A percentile compares a stretch with the other conserved stretches of the same genome.
Evolutionary conservation across 1,284 basidiomycete species (phyloP).

Genomic region (Polyporus tsugae): DNA sequence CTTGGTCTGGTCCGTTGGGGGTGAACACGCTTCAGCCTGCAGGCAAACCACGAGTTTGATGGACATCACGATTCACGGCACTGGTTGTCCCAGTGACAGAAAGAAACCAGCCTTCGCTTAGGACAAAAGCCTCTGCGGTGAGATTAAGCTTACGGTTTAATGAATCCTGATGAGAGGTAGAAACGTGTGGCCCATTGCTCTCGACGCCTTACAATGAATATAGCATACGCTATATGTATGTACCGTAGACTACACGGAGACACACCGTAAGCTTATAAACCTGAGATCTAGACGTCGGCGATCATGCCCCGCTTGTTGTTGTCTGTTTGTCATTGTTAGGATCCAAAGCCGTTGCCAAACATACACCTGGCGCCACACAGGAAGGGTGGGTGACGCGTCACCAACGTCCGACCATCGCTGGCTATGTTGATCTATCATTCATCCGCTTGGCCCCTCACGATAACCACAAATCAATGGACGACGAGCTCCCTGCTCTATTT

Average conservation of each 20-base stretch:
- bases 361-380: constrained; percentile 12
- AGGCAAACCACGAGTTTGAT: constrained; percentile 5
- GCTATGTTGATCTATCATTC: not conserved
- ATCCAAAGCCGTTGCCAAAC: constrained; percentile 35
- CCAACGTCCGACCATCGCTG: not conserved
- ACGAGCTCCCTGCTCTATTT: no score
- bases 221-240: not conserved
- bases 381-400: not conserved
- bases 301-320: constrained; percentile 8
- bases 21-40: constrained; percentile 12
- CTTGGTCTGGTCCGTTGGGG: not conserved
- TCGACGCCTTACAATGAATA: not conserved
- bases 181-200: not conserved
- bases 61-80: not conserved
- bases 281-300: no score
- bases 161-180: not conserved
- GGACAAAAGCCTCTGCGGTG: not conserved
- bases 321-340: constrained; percentile 31
- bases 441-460: not conserved
- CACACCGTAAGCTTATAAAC: not conserved
- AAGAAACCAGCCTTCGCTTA: constrained; percentile 3
- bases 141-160: not conserved
- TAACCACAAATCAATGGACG: not conserved
- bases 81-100: constrained; percentile 6
- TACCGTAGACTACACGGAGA: no score